Evolutionary conservation across 176 grass and related monocot genomes (phyloP).

Genomic region (Triticum turgidum): DNA sequence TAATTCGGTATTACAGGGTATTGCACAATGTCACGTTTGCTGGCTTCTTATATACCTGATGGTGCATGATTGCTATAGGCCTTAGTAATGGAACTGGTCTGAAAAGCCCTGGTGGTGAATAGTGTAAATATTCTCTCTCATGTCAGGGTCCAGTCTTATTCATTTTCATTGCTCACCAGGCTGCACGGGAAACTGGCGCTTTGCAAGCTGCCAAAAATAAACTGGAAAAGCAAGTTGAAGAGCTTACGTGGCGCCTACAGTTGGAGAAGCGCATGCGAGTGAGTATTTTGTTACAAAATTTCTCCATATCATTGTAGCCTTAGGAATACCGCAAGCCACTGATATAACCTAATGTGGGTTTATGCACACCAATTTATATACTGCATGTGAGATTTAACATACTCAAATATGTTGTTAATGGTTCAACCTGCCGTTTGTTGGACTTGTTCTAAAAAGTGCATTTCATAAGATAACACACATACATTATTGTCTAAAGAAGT

Average conservation of each 20-base stretch:
- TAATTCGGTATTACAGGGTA: neutral
- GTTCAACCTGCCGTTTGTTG: neutral
- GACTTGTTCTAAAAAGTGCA: neutral
- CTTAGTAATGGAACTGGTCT: neutral
- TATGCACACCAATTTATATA: neutral
- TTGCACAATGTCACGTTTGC: conserved; percentile 6
- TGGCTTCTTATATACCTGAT: neutral
- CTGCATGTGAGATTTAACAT: neutral
- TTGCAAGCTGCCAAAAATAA: conserved; percentile 98
- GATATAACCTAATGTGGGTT: neutral
- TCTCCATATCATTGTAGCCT: conserved; percentile 9
- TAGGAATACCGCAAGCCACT: neutral
- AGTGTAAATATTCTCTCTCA: conserved; percentile 12
- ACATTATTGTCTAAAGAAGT: neutral
- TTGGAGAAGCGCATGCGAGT: conserved; percentile 95
- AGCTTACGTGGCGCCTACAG: conserved; percentile 85
- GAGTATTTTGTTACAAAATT: conserved; percentile 33
- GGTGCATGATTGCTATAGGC: neutral
- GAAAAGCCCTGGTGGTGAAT: neutral
- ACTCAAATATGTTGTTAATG: neutral
- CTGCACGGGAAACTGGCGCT: conserved; percentile 95
- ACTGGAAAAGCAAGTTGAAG: conserved; percentile 96
- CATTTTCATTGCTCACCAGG: conserved; percentile 52
- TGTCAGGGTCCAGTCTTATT: neutral
- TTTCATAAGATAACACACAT: neutral